These are phyloP conservation scores for Colletotrichum cordylinicola DNA, from an alignment of 2,329 filamentous ascomycete species.

Conservation along the genomic window DNA sequence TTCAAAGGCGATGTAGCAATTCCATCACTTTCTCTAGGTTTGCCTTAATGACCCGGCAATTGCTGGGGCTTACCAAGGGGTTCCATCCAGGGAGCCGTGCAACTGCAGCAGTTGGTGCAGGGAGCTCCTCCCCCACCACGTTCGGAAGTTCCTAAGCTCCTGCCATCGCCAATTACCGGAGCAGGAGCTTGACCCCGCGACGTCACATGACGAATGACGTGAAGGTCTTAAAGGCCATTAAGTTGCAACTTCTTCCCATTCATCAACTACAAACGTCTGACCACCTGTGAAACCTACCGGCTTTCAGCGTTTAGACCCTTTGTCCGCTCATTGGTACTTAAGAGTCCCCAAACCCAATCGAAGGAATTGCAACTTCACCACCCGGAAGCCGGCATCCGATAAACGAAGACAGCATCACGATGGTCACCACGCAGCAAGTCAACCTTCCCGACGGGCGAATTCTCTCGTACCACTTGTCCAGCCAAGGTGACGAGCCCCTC, in stretches of 20 bases:
- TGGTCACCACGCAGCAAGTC: constrained; percentile 25
- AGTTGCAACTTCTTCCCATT: background rate
- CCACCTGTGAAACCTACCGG: too few species aligned
- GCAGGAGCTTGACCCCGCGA: constrained; percentile 14
- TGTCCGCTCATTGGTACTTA: background rate
- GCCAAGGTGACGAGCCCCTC: constrained; percentile 29
- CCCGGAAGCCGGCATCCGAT: constrained; percentile 4
- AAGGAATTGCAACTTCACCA: background rate
- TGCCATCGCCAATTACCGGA: constrained; percentile 2
- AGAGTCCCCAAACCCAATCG: background rate
- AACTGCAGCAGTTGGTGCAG: background rate
- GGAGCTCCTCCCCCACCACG: background rate
- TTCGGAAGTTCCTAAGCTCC: background rate
- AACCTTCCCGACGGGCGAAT: constrained; percentile 32
- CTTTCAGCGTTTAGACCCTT: background rate
- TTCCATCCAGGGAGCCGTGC: background rate
- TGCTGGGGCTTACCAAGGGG: background rate
- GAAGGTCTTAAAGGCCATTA: background rate
- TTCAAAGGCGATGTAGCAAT: background rate
- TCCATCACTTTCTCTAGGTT: background rate
- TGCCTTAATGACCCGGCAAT: background rate
- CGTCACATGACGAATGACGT: constrained; percentile 21
- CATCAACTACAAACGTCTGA: background rate
- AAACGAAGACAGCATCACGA: constrained; percentile 29
- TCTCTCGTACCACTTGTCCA: constrained; percentile 34